Evolutionary conservation across 2,329 filamentous ascomycete species (phyloP).

Genomic region (Aspergillus fructus): DNA sequence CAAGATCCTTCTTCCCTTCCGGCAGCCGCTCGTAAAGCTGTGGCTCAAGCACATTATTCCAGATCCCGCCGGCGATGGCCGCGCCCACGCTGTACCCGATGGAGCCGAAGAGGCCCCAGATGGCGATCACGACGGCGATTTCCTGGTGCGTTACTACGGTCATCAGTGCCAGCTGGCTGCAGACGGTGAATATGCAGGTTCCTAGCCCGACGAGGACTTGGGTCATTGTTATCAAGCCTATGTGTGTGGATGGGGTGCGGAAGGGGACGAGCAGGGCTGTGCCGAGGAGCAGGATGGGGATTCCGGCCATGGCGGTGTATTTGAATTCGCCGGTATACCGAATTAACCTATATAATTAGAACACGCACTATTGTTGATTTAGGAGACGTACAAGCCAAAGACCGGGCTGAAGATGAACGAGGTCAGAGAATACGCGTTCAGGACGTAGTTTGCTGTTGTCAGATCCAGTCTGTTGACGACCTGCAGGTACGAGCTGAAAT

Average conservation of each 20-base stretch:
- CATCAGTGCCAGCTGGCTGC: slow-evolving; percentile 23
- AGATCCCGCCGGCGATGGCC: slow-evolving; percentile 24
- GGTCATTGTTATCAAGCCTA: slow-evolving; percentile 20
- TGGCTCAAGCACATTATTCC: slow-evolving; percentile 22
- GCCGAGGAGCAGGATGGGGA: slow-evolving; percentile 21
- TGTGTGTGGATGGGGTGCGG: slow-evolving; percentile 18
- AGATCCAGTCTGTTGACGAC: slow-evolving; percentile 23
- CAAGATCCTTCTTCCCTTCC: slow-evolving; percentile 14
- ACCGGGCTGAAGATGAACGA: slow-evolving; percentile 21
- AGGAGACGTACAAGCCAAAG: slow-evolving; percentile 11
- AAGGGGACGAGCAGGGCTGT: slow-evolving; percentile 26
- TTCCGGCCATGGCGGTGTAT: slow-evolving; percentile 18
- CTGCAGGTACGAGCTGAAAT: slow-evolving; percentile 27
- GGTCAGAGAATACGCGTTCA: slow-evolving; percentile 18
- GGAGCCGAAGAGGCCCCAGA: slow-evolving; percentile 23
- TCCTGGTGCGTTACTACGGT: slow-evolving; percentile 22
- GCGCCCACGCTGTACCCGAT: slow-evolving; percentile 23
- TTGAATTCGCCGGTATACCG: slow-evolving; percentile 21
- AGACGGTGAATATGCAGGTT: slow-evolving; percentile 22
- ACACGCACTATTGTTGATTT: too few relatives aligned
- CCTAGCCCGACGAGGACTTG: slow-evolving; percentile 24
- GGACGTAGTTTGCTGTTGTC: slow-evolving; percentile 23
- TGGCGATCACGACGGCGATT: slow-evolving; percentile 22
- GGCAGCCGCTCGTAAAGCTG: slow-evolving; percentile 19
- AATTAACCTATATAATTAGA: slow-evolving; percentile 9